Conservation (phyloP, 2,329 filamentous ascomycete species). For the Colletotrichum siamense region DNA sequence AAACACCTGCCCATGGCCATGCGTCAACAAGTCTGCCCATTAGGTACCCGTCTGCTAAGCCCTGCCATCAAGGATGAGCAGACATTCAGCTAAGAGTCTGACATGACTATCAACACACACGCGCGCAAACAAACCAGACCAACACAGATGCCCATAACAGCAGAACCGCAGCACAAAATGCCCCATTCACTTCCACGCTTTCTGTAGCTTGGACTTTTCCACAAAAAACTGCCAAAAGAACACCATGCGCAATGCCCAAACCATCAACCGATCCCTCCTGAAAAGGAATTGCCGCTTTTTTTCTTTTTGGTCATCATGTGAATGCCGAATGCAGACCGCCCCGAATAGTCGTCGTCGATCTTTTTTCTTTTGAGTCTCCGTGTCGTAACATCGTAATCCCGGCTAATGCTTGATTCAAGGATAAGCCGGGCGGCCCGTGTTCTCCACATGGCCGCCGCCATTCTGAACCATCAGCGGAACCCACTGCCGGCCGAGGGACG, state of each 20-base stretch:
- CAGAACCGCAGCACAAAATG: neutral
- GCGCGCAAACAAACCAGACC: neutral
- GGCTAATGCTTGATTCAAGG: conserved; percentile 10
- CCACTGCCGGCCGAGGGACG: conserved; percentile 50
- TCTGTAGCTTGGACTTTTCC: neutral
- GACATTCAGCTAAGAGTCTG: neutral
- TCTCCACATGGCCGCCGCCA: neutral
- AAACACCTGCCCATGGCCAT: neutral
- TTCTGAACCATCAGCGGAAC: conserved; percentile 34
- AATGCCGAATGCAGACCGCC: conserved; percentile 7
- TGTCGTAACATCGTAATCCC: conserved; percentile 23
- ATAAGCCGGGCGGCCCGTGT: conserved; percentile 8
- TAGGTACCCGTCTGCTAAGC: neutral
- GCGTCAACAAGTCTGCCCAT: neutral
- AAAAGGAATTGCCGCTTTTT: conserved; percentile 6
- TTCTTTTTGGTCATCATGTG: conserved; percentile 15
- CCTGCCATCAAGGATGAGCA: neutral
- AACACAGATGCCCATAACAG: neutral
- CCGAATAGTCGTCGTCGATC: neutral
- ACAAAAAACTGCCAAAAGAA: conserved; percentile 1
- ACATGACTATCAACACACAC: neutral
- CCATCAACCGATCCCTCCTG: neutral
- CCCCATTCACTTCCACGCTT: neutral
- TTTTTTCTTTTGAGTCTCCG: conserved; percentile 6
- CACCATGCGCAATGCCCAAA: conserved; percentile 16